Evolutionary conservation across 106 monocot species (phyloP).

Genomic region (Amphibolis antarctica): DNA sequence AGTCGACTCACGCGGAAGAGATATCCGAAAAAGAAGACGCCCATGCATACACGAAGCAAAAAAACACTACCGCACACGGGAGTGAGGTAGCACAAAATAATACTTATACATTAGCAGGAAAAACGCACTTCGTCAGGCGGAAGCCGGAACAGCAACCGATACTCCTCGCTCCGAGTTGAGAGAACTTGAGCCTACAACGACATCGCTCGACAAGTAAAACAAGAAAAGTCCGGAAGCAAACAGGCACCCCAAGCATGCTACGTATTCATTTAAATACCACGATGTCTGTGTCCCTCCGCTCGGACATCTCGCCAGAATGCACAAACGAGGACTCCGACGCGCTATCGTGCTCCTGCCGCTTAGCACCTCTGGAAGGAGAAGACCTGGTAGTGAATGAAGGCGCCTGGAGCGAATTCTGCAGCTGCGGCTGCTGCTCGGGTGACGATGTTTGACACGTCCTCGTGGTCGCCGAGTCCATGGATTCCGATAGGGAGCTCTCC

Average conservation of each 20-base stretch:
- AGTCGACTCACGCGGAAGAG: too few species aligned
- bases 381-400: neutral
- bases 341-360: conserved; percentile 1
- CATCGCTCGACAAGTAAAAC: neutral
- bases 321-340: conserved; percentile 7
- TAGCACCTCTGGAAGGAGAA: neutral
- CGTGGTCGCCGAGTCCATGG: neutral
- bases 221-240: neutral
- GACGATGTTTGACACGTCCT: neutral
- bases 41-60: too few species aligned
- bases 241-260: neutral
- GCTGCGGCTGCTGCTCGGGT: neutral
- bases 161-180: conserved; percentile 23
- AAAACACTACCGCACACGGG: too few species aligned
- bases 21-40: too few species aligned
- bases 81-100: neutral
- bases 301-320: conserved; percentile 6
- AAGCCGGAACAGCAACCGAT: conserved; percentile 25
- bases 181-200: conserved; percentile 17
- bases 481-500: neutral
- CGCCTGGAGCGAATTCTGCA: neutral
- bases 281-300: conserved; percentile 7
- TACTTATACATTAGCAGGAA: neutral
- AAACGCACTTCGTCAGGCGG: conserved; percentile 13
- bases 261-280: neutral